Conservation (phyloP, 2,329 filamentous ascomycete genomes). For the Plectosphaerella plurivora region DNA sequence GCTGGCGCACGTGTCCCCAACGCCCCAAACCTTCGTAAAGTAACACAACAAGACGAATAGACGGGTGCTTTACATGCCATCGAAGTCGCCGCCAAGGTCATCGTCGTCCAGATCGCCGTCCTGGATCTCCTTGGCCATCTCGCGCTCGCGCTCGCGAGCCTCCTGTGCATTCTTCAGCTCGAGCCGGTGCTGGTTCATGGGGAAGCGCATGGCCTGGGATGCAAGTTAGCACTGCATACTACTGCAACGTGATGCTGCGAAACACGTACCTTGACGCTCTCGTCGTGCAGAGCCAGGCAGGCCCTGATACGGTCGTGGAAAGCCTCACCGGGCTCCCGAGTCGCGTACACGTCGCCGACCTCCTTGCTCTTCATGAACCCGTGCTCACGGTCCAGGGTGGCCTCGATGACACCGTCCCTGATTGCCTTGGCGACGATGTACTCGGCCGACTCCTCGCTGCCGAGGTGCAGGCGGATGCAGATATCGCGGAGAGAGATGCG, state of each 20-base stretch:
- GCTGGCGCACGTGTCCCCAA: background rate
- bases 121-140: conserved; percentile 98
- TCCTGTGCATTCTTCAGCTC: conserved; percentile 98
- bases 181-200: conserved; percentile 97
- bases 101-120: conserved; percentile 96
- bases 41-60: conserved; percentile 7
- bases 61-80: conserved; percentile 68
- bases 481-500: conserved; percentile 96
- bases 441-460: conserved; percentile 95
- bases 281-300: conserved; percentile 87
- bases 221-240: conserved; percentile 18
- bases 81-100: conserved; percentile 92
- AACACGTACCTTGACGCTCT: conserved; percentile 82
- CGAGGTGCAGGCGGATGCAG: conserved; percentile 87
- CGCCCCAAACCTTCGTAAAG: background rate
- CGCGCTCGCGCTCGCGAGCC: conserved; percentile 91
- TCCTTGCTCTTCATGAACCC: conserved; percentile 99
- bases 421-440: conserved; percentile 99
- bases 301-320: conserved; percentile 97
- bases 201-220: conserved; percentile 88
- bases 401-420: conserved; percentile 94
- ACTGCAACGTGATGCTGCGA: conserved; percentile 11
- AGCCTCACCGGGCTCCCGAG: conserved; percentile 89
- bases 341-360: conserved; percentile 91
- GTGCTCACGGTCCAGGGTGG: conserved; percentile 85